Evolutionary conservation across 2,329 filamentous ascomycete species (phyloP).

Genomic region (Madurella mycetomatis): DNA sequence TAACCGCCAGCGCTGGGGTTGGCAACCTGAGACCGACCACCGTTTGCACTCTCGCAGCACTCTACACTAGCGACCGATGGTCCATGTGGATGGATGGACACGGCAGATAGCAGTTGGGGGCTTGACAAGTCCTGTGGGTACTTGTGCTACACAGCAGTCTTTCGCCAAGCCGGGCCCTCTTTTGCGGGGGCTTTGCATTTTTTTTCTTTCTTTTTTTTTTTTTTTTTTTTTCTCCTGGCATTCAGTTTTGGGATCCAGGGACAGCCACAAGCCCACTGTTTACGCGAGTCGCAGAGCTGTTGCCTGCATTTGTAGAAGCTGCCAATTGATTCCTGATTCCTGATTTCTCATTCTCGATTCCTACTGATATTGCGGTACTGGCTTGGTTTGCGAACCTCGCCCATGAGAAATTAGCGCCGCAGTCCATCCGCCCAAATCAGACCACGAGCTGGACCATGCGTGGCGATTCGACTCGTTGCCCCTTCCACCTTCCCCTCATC

Average conservation of each 20-base stretch:
- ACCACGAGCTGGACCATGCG: background rate
- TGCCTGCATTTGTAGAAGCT: background rate
- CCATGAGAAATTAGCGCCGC: too few species aligned
- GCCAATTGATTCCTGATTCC: too few species aligned
- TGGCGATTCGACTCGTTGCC: background rate
- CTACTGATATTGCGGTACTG: too few species aligned
- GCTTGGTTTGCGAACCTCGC: too few species aligned
- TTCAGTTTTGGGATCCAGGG: too few species aligned
- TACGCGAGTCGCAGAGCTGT: background rate
- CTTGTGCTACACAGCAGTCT: too few species aligned
- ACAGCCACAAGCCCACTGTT: too few species aligned
- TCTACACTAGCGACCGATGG: background rate
- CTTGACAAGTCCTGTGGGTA: background rate
- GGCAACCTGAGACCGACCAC: conserved; percentile 10
- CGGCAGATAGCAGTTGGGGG: conserved; percentile 16
- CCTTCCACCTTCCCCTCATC: background rate
- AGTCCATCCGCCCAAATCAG: too few species aligned
- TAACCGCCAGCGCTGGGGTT: conserved; percentile 3
- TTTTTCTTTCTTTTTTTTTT: background rate
- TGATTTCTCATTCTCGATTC: too few species aligned
- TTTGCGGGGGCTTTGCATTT: background rate
- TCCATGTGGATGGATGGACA: conserved; percentile 3
- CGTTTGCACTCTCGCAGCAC: background rate
- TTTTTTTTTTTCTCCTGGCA: too few species aligned
- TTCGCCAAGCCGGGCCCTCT: conserved; percentile 11